These are phyloP conservation scores for Apophysomyces elegans DNA, from an alignment of 371 early-diverging fungal genomes.

Conservation along the genomic window DNA sequence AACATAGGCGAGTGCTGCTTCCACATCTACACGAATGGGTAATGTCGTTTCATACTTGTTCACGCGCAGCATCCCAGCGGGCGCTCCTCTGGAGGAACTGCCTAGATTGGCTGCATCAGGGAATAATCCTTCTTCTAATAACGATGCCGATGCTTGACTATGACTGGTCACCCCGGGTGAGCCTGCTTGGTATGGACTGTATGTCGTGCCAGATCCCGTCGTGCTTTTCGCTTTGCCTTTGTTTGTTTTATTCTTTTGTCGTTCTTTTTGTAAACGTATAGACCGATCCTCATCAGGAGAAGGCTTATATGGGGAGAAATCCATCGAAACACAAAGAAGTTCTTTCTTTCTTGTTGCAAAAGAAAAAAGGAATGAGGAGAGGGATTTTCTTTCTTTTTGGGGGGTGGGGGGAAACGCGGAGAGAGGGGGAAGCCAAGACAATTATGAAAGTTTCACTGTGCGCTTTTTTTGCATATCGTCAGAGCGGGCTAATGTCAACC, in stretches of 20 bases:
- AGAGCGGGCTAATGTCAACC: too few relatives aligned
- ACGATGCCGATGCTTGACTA: slow-evolving; percentile 14
- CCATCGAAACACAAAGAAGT: slow-evolving; percentile 20
- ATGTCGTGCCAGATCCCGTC: slow-evolving; percentile 12
- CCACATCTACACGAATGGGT: slow-evolving; percentile 79
- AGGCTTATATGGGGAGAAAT: slow-evolving; percentile 56
- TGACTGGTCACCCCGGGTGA: background rate
- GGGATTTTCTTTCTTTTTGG: too few relatives aligned
- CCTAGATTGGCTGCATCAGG: slow-evolving; percentile 21
- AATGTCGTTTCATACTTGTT: slow-evolving; percentile 82
- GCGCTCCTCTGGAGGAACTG: slow-evolving; percentile 14
- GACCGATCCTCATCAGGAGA: slow-evolving; percentile 57
- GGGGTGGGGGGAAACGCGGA: too few relatives aligned
- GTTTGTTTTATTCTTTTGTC: slow-evolving; percentile 17
- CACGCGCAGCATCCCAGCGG: slow-evolving; percentile 60
- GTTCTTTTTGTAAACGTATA: slow-evolving; percentile 24
- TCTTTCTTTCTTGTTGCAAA: too few relatives aligned
- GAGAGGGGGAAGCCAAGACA: too few relatives aligned
- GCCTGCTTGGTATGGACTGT: slow-evolving; percentile 16
- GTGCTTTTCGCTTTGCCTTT: slow-evolving; percentile 18
- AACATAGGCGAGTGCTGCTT: slow-evolving; percentile 75
- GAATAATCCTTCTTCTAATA: slow-evolving; percentile 46
- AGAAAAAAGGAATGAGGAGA: too few relatives aligned
- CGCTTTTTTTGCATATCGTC: too few relatives aligned
- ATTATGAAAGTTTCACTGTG: too few relatives aligned